phyloP scores from a whole-genome alignment of 2,329 filamentous ascomycete genomes.

The Cercospora brassicicola region DNA sequence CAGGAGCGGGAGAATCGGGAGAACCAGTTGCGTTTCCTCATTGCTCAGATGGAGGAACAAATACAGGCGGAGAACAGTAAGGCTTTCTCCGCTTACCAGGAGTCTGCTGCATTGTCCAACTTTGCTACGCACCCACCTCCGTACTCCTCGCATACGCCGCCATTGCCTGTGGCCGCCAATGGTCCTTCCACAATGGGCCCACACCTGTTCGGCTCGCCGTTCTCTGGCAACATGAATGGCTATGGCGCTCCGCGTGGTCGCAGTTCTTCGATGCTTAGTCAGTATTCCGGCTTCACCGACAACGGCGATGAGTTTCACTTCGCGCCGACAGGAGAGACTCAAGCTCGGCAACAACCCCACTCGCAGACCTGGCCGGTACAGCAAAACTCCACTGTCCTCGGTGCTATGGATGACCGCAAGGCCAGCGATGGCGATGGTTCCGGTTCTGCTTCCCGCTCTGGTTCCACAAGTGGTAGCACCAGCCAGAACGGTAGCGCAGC shows the following conservation, averaged over 20 bases:
- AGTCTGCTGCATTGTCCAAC: conserved; percentile 35
- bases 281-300: conserved; percentile 54
- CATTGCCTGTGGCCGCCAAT: conserved; percentile 53
- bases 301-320: conserved; percentile 33
- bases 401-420: conserved; percentile 27
- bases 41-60: conserved; percentile 42
- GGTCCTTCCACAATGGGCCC: conserved; percentile 28
- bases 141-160: conserved; percentile 42
- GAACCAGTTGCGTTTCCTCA: conserved; percentile 42
- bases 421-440: conserved; percentile 28
- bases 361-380: conserved; percentile 32
- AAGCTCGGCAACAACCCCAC: conserved; percentile 26
- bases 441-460: conserved; percentile 12
- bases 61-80: conserved; percentile 43
- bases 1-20: conserved; percentile 43
- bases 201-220: conserved; percentile 31
- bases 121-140: conserved; percentile 31
- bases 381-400: conserved; percentile 13
- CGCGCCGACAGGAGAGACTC: conserved; percentile 23
- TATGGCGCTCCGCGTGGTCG: conserved; percentile 43
- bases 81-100: conserved; percentile 43
- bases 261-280: conserved; percentile 55
- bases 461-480: conserved; percentile 26
- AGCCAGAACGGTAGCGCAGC: conserved; percentile 26
- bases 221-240: conserved; percentile 24